Evolutionary conservation across 164 flowering plant species (phyloP).

Genomic region (Nelumbo lutea): DNA sequence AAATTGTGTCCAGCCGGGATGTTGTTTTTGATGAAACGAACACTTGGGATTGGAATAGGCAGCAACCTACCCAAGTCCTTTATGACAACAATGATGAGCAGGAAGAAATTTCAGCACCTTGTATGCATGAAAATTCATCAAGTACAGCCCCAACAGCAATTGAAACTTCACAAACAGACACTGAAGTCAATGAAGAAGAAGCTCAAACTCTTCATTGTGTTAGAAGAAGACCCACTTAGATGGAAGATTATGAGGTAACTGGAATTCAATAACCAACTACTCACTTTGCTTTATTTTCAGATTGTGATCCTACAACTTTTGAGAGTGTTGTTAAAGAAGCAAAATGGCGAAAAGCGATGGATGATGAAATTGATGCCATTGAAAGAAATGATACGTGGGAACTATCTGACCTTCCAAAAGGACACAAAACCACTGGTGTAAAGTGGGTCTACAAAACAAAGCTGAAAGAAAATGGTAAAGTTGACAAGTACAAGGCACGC

Average conservation of each 20-base stretch:
- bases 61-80: neutral
- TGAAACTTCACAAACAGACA: neutral
- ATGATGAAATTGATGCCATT: conserved; percentile 7
- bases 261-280: neutral
- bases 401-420: conserved; percentile 1
- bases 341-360: conserved; percentile 7
- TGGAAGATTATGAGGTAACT: conserved; percentile 4
- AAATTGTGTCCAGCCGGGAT: neutral
- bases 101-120: neutral
- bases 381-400: conserved; percentile 9
- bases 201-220: neutral
- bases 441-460: conserved; percentile 15
- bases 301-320: conserved; percentile 2
- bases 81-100: conserved; percentile 1
- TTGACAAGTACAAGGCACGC: conserved; percentile 8
- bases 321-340: conserved; percentile 2
- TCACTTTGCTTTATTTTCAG: conserved; percentile 7
- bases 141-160: neutral
- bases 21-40: conserved; percentile 7
- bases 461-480: too few species aligned
- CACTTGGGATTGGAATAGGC: conserved; percentile 1
- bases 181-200: neutral
- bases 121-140: neutral
- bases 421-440: conserved; percentile 4
- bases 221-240: neutral